Conservation (phyloP, 345 rosid species). For the Camelina neglecta region DNA sequence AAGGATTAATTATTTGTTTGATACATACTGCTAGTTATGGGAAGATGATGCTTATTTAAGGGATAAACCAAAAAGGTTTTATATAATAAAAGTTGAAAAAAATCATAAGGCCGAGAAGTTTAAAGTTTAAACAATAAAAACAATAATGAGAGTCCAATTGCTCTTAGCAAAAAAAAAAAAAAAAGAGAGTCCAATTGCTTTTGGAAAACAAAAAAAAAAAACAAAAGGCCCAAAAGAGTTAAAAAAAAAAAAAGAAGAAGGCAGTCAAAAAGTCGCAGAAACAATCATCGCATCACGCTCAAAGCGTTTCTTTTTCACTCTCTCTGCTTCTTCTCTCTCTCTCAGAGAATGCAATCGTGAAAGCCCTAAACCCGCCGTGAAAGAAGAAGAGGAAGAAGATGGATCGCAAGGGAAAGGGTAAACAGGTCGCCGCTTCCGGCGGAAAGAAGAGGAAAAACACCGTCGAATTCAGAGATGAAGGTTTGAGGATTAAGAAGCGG, state of each 20-base stretch:
- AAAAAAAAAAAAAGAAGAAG: neutral
- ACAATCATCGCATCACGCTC: slow-evolving; percentile 8
- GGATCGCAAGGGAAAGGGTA: slow-evolving; percentile 48
- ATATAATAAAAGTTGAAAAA: neutral
- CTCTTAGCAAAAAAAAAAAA: too few species aligned
- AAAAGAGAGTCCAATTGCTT: too few species aligned
- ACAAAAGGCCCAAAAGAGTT: neutral
- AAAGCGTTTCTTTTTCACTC: slow-evolving; percentile 15
- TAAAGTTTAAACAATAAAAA: neutral
- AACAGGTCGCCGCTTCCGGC: slow-evolving; percentile 49
- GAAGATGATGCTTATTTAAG: too few species aligned
- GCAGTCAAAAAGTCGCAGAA: slow-evolving; percentile 5
- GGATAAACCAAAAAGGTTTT: neutral
- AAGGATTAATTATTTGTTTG: neutral
- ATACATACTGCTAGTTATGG: too few species aligned
- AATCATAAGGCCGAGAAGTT: neutral
- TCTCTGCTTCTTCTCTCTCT: neutral
- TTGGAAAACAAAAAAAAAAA: too few species aligned
- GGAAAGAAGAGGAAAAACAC: slow-evolving; percentile 44
- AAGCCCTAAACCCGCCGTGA: slow-evolving; percentile 34
- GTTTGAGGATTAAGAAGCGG: slow-evolving; percentile 49
- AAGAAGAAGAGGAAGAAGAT: slow-evolving; percentile 10
- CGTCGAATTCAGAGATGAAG: slow-evolving; percentile 45
- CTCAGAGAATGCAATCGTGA: slow-evolving; percentile 17
- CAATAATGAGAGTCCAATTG: neutral